Base-by-base conservation (phyloP, 495 filamentous ascomycete species). In the Cudoniella acicularis region DNA sequence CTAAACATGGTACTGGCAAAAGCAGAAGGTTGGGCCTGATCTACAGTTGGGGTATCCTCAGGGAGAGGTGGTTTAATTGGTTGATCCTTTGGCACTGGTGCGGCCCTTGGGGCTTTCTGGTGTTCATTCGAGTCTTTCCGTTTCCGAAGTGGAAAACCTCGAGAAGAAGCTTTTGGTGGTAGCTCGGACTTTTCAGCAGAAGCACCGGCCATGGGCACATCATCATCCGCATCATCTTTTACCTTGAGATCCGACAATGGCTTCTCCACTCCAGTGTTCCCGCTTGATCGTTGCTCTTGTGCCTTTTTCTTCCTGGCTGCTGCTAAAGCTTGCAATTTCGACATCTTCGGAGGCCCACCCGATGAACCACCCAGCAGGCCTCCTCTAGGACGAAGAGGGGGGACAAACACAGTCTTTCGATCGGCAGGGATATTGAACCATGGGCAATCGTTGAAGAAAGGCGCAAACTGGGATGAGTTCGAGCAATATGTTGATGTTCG, bases 311-410 rank as follows among this genome's bases (percentile, higher is more conserved):
- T 88, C 50, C 91, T 83, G 20, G 88, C 85, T n/a, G 90, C 91
- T 57, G 93, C 93, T 18, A 98, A 76, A 43, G 87, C 87, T 59
- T 94, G 92, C 25, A 98, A 77, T 67, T 97, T 98, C 10, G 93
- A 96, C 67, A 88, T 79, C 66, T 95, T 96, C n/a, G 82, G 74
- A 0, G 73, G 61, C 20, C 77, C 74, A 20, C 60, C 64, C n/a
- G 78, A 73, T 1, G 88, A 83, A 20, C 95, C 94, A 20, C 94
- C 94, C 17, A 94, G 73, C 9, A 98, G 77, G 0, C 83, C 81
- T 8, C 87, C 82, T 47, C 79, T 69, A 47, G 83, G 85, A 52
- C 74, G 78, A 2, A 83, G 63, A 2, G 87, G 83, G 46, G 87
- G 77, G 21, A 90, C 73, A 30, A 91, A 76, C 21, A 93, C 81